A percentile compares a stretch with the other conserved stretches of the same genome.
Conservation (phyloP, 192 early-diverging fungal genomes). For the Chytriomyces sp. region DNA sequence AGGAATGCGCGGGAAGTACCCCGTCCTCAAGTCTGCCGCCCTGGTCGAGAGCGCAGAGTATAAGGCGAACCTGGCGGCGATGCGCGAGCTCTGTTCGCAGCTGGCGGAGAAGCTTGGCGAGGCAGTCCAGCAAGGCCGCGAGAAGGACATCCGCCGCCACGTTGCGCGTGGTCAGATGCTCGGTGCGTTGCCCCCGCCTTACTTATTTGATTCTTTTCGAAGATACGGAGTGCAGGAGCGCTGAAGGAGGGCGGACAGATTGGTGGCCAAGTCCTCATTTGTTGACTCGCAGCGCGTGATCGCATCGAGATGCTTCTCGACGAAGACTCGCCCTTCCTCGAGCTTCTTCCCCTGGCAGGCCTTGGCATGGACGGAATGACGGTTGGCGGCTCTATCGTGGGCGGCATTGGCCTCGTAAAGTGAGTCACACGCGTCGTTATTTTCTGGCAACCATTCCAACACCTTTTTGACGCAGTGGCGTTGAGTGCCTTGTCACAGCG, state of each 20-base stretch:
- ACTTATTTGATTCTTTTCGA: not conserved
- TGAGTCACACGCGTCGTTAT: slow-evolving; percentile 24
- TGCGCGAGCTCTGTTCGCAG: slow-evolving; percentile 49
- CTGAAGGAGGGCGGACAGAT: not conserved
- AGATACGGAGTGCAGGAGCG: not conserved
- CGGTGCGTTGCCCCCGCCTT: slow-evolving; percentile 37
- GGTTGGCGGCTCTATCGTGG: slow-evolving; percentile 64
- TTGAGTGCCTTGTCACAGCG: slow-evolving; percentile 52
- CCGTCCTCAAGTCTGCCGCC: slow-evolving; percentile 33
- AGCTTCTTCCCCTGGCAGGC: slow-evolving; percentile 65
- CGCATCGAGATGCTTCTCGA: slow-evolving; percentile 62
- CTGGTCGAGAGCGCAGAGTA: slow-evolving; percentile 55
- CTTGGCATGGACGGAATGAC: slow-evolving; percentile 67
- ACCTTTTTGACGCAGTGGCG: not conserved
- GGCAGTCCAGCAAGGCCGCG: slow-evolving; percentile 53
- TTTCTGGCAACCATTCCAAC: not conserved
- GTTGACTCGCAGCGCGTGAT: slow-evolving; percentile 48
- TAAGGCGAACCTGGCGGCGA: slow-evolving; percentile 58
- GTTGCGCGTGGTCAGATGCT: slow-evolving; percentile 62
- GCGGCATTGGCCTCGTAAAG: slow-evolving; percentile 67
- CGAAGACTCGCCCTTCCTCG: slow-evolving; percentile 67
- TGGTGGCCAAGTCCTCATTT: not conserved
- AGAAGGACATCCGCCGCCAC: slow-evolving; percentile 53
- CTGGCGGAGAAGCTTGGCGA: slow-evolving; percentile 56
- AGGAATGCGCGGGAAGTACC: not conserved